These are phyloP conservation scores for Adiantum capillusveneris DNA, from an alignment of 75 land plant species.

Conservation along the genomic window DNA sequence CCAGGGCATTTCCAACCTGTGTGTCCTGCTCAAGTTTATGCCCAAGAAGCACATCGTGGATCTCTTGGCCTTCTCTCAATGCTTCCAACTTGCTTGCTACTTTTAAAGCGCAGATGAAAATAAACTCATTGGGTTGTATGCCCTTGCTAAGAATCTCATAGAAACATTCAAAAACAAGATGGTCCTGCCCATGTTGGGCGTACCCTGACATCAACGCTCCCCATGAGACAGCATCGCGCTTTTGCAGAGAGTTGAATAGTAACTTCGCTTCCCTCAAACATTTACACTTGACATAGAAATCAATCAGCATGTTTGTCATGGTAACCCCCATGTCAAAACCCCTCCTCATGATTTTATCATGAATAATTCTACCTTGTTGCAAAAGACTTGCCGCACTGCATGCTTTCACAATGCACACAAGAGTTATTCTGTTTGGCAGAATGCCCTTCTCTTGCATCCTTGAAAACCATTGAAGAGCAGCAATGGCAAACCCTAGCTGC, in stretches of 20 bases:
- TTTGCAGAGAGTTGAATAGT: conserved; percentile 37
- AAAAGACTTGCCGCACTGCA: background rate
- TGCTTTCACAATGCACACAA: conserved; percentile 1
- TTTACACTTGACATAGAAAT: conserved; percentile 13
- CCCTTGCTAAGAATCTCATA: conserved; percentile 10
- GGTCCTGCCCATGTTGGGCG: conserved; percentile 25
- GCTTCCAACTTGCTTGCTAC: conserved; percentile 23
- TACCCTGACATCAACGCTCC: conserved; percentile 44
- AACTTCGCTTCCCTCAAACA: conserved; percentile 9
- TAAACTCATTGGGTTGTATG: conserved; percentile 27
- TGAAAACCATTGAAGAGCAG: conserved; percentile 20
- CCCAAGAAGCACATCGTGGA: conserved; percentile 29
- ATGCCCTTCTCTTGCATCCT: conserved; percentile 21
- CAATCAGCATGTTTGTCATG: conserved; percentile 7
- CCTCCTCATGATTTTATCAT: conserved; percentile 12
- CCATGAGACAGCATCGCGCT: conserved; percentile 23
- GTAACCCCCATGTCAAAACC: background rate
- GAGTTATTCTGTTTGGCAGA: conserved; percentile 1
- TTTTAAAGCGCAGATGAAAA: conserved; percentile 22
- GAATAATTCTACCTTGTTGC: background rate
- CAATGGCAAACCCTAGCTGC: conserved; percentile 11
- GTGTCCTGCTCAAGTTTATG: conserved; percentile 17
- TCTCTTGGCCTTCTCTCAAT: conserved; percentile 18
- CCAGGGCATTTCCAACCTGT: conserved; percentile 32
- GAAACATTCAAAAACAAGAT: conserved; percentile 22